Percentiles rank a stretch among this genome's conserved stretches.
These are phyloP conservation scores for Dryas alaskensis DNA, from an alignment of 306 rosid genomes.

Conservation along the genomic window DNA sequence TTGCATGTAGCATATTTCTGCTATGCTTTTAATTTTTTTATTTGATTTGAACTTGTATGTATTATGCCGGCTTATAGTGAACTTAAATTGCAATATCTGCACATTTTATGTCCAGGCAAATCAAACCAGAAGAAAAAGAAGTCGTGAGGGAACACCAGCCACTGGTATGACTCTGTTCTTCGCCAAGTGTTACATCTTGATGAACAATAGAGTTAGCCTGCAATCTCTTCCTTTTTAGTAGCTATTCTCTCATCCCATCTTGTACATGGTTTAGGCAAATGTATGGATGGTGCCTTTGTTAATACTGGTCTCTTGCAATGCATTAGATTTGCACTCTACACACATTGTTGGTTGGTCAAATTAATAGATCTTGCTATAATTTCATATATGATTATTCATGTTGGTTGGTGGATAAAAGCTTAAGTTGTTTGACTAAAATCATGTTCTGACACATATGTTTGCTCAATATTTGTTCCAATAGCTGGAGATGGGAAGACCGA, in stretches of 20 bases:
- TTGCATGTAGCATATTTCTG: constrained; percentile 6
- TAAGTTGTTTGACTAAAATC: background rate
- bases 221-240: constrained; percentile 14
- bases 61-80: constrained; percentile 18
- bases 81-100: constrained; percentile 26
- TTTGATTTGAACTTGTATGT: constrained; percentile 17
- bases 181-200: constrained; percentile 31
- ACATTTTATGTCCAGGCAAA: constrained; percentile 57
- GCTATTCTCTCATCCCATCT: background rate
- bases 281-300: background rate
- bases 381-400: background rate
- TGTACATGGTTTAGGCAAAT: background rate
- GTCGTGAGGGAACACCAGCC: constrained; percentile 72
- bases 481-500: constrained; percentile 62
- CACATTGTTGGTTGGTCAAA: background rate
- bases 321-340: too few relatives aligned
- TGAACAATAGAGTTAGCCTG: constrained; percentile 25
- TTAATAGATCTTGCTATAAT: background rate
- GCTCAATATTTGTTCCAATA: constrained; percentile 29
- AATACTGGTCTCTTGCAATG: too few relatives aligned
- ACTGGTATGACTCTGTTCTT: constrained; percentile 56
- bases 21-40: constrained; percentile 10
- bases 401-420: background rate
- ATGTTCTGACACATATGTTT: constrained; percentile 19
- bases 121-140: constrained; percentile 73